Evolutionary conservation across 257 asterid species (phyloP).

Genomic region (Gynochthodes officinalis): DNA sequence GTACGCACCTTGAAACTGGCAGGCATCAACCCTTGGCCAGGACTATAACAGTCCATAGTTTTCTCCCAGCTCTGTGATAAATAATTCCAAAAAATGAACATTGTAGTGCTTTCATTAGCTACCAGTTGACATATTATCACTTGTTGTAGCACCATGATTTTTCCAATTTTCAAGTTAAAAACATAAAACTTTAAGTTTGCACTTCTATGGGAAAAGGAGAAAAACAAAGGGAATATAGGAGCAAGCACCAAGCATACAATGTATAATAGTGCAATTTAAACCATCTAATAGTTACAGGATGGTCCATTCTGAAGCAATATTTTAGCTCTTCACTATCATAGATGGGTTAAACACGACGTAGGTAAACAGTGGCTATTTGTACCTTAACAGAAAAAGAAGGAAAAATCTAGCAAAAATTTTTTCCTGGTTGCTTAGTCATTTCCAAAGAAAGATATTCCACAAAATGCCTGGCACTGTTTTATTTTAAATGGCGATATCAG

Average conservation of each 20-base stretch:
- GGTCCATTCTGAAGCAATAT: neutral
- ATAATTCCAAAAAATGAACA: neutral
- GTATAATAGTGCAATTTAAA: neutral
- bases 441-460: neutral
- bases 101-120: neutral
- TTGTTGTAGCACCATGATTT: neutral
- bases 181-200: neutral
- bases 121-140: neutral
- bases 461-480: slow-evolving; percentile 2
- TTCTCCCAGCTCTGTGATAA: slow-evolving; percentile 73
- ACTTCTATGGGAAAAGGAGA: neutral
- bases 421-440: neutral
- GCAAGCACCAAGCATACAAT: neutral
- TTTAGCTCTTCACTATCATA: too few relatives aligned
- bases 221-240: neutral
- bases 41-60: slow-evolving; percentile 82
- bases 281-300: neutral
- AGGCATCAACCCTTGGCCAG: slow-evolving; percentile 85
- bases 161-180: neutral
- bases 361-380: neutral
- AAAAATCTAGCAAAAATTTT: neutral
- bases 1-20: slow-evolving; percentile 77
- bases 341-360: neutral
- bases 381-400: too few relatives aligned
- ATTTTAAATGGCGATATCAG: neutral